phyloP scores from a whole-genome alignment of 371 early-diverging fungal species.

The Syncephalis plumigaleata region DNA sequence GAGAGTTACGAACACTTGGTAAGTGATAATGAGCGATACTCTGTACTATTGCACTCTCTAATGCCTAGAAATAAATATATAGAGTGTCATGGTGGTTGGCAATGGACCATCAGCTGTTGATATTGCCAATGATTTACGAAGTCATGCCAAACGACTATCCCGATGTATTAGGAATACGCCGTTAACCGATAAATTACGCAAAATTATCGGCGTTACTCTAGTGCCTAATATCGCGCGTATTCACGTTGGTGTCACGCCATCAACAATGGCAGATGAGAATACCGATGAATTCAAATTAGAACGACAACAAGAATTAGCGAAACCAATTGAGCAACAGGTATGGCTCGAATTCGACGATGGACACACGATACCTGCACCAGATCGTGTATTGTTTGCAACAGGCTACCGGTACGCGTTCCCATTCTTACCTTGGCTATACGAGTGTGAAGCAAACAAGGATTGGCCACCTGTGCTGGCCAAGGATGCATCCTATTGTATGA shows the following conservation, averaged over 20 bases:
- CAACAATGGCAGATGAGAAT: too few species aligned
- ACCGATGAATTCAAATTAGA: too few species aligned
- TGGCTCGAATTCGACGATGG: too few species aligned
- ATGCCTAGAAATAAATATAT: neutral
- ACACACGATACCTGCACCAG: conserved; percentile 6
- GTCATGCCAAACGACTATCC: conserved; percentile 17
- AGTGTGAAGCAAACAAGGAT: conserved; percentile 2
- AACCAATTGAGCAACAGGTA: too few species aligned
- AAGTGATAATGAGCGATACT: conserved; percentile 1
- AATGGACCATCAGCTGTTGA: conserved; percentile 23
- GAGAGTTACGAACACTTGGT: conserved; percentile 20
- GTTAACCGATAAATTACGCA: too few species aligned
- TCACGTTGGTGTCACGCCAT: too few species aligned
- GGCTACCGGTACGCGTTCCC: conserved; percentile 39
- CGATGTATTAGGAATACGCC: conserved; percentile 17
- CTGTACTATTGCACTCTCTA: neutral
- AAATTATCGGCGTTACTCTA: too few species aligned
- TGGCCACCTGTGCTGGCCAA: conserved; percentile 10
- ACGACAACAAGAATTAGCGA: too few species aligned
- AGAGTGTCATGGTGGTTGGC: conserved; percentile 24
- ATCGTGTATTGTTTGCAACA: conserved; percentile 33
- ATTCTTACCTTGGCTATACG: conserved; percentile 17
- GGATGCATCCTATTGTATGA: conserved; percentile 21
- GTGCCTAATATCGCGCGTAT: too few species aligned
- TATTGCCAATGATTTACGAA: conserved; percentile 23